Percentiles rank a stretch among this genome's conserved stretches.
phyloP scores from a whole-genome alignment of 1,284 basidiomycete species.

The Irpex rosettiformis region DNA sequence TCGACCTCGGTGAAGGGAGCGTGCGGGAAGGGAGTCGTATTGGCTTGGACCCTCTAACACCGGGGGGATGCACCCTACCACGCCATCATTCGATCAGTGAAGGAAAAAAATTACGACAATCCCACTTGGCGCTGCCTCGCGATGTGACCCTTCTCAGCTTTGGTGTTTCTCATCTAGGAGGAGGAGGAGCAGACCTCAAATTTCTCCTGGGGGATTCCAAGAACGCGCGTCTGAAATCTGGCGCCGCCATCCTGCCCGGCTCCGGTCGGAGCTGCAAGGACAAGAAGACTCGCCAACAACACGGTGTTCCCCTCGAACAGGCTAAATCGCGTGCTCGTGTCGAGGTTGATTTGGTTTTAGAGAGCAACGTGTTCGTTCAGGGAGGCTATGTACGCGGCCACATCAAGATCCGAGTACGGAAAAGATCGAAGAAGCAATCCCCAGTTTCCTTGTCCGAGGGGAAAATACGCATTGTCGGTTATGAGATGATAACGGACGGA shows the following conservation, averaged over 20 bases:
- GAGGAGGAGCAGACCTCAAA: slow-evolving; percentile 50
- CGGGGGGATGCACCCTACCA: slow-evolving; percentile 23
- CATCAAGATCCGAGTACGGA: slow-evolving; percentile 68
- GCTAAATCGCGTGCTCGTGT: slow-evolving; percentile 71
- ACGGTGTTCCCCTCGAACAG: slow-evolving; percentile 52
- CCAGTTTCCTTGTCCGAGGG: slow-evolving; percentile 71
- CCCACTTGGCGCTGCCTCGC: slow-evolving; percentile 31
- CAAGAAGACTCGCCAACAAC: slow-evolving; percentile 15
- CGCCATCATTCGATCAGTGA: not conserved
- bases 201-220: slow-evolving; percentile 56
- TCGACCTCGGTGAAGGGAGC: slow-evolving; percentile 31
- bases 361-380: slow-evolving; percentile 79
- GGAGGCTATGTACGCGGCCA: slow-evolving; percentile 75
- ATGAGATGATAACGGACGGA: slow-evolving; percentile 70
- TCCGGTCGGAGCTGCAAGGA: slow-evolving; percentile 16
- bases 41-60: slow-evolving; percentile 27
- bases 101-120: not conserved
- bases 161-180: slow-evolving; percentile 42
- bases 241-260: slow-evolving; percentile 41
- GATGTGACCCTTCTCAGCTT: slow-evolving; percentile 52
- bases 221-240: slow-evolving; percentile 51
- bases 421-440: slow-evolving; percentile 53
- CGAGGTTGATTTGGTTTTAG: slow-evolving; percentile 79
- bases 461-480: slow-evolving; percentile 85
- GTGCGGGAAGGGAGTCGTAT: slow-evolving; percentile 35